Percentiles rank a stretch among this genome's conserved stretches.
phyloP scores from a whole-genome alignment of 352 stramenopile genomes.

The Globisporangium uncinulatum region DNA sequence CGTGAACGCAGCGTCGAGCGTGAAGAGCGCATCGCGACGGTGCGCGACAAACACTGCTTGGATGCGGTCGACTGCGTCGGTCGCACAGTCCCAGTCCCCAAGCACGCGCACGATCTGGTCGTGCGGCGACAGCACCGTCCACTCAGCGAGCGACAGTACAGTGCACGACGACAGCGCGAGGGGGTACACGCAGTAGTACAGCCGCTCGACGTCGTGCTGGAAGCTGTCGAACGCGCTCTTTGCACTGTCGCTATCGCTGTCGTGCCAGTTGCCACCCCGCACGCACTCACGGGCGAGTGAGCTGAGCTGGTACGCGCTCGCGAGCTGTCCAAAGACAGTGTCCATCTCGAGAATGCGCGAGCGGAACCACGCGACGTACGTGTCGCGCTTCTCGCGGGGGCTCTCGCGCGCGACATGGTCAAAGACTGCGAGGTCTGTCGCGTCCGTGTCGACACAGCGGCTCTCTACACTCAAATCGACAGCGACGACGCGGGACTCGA shows the following conservation, averaged over 20 bases:
- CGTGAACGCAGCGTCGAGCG: constrained; percentile 48
- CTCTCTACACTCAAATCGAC: constrained; percentile 34
- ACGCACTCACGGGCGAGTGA: constrained; percentile 27
- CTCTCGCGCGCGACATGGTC: constrained; percentile 21
- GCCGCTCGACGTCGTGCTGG: constrained; percentile 39
- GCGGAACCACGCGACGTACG: constrained; percentile 47
- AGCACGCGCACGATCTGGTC: constrained; percentile 50
- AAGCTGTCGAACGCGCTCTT: constrained; percentile 42
- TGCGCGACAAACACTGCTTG: constrained; percentile 42
- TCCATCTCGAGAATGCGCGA: constrained; percentile 55
- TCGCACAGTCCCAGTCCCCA: constrained; percentile 18
- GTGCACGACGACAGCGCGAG: constrained; percentile 34
- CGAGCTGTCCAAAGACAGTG: constrained; percentile 48
- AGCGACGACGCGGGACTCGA: constrained; percentile 7
- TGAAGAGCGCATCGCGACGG: constrained; percentile 24
- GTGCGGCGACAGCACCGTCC: constrained; percentile 43
- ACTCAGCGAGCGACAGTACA: constrained; percentile 44
- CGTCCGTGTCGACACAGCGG: constrained; percentile 28
- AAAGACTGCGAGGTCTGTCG: constrained; percentile 32
- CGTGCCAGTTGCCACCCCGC: constrained; percentile 1
- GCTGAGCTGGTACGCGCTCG: constrained; percentile 38
- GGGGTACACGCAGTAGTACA: constrained; percentile 55
- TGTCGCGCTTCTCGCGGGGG: constrained; percentile 17
- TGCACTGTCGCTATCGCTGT: constrained; percentile 7
- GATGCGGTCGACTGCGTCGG: constrained; percentile 33